These are phyloP conservation scores for Plantago lanceolata DNA, from an alignment of 305 asterid genomes.

Conservation along the genomic window DNA sequence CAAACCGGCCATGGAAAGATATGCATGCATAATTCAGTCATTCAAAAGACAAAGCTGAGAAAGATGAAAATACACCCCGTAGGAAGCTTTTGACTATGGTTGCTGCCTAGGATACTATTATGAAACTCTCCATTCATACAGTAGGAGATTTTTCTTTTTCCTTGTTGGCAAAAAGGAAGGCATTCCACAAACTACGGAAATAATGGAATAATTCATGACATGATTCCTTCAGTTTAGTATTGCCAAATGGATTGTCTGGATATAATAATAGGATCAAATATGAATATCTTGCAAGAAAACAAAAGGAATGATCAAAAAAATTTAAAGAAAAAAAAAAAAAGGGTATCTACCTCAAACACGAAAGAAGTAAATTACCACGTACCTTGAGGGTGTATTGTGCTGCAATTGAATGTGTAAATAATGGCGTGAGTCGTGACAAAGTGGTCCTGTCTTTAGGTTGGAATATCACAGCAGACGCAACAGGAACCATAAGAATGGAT, in stretches of 20 bases:
- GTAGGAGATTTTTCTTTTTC: conserved; percentile 16
- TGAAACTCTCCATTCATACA: conserved; percentile 15
- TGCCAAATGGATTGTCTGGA: conserved; percentile 18
- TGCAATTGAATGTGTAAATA: background rate
- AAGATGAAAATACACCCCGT: conserved; percentile 15
- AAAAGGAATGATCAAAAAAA: conserved; percentile 4
- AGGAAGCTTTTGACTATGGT: conserved; percentile 2
- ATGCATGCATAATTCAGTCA: conserved; percentile 7
- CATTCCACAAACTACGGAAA: conserved; percentile 13
- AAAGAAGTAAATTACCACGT: conserved; percentile 19
- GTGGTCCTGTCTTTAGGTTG: conserved; percentile 10
- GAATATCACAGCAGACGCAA: conserved; percentile 21
- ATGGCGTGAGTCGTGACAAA: conserved; percentile 17
- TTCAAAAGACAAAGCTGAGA: conserved; percentile 13
- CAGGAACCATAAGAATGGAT: conserved; percentile 23
- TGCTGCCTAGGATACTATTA: conserved; percentile 18
- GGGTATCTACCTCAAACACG: conserved; percentile 10
- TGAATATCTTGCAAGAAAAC: conserved; percentile 3
- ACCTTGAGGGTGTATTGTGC: conserved; percentile 23
- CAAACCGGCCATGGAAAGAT: background rate
- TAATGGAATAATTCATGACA: conserved; percentile 11
- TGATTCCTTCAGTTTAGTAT: conserved; percentile 11
- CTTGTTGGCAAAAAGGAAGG: conserved; percentile 16
- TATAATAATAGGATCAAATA: conserved; percentile 10
- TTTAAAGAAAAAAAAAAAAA: background rate